Evolutionary conservation across 2,329 filamentous ascomycete species (phyloP).

Genomic region (Byssoonygena ceratinophila): DNA sequence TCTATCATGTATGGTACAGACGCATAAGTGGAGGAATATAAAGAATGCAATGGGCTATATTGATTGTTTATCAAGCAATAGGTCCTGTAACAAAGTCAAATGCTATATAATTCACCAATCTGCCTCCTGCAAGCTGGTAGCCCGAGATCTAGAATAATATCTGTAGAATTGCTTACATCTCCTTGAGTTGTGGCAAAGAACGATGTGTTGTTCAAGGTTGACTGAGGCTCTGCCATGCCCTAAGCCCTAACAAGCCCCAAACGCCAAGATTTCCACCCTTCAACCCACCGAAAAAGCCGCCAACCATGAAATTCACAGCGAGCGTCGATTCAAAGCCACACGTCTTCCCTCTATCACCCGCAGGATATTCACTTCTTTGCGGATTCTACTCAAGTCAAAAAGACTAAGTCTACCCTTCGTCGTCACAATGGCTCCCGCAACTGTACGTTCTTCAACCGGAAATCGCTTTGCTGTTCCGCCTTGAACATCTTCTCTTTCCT

Average conservation of each 20-base stretch:
- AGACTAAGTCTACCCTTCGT: not conserved
- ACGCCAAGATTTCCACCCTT: constrained; percentile 10
- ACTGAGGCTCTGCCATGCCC: no score
- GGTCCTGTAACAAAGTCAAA: no score
- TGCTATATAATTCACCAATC: no score
- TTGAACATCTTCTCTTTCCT: constrained; percentile 20
- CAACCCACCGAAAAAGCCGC: not conserved
- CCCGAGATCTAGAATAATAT: no score
- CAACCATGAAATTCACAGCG: not conserved
- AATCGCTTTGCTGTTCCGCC: constrained; percentile 92
- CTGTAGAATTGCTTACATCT: no score
- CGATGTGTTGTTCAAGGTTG: no score
- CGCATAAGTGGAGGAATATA: no score
- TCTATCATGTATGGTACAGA: no score
- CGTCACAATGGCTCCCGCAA: constrained; percentile 69
- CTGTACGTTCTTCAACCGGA: constrained; percentile 60
- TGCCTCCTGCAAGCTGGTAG: no score
- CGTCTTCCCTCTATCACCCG: constrained; percentile 34
- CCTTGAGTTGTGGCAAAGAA: no score
- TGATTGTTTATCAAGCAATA: no score
- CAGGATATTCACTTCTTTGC: constrained; percentile 90
- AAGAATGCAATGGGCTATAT: no score
- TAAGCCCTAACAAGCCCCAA: constrained; percentile 7
- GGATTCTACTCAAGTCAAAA: constrained; percentile 34
- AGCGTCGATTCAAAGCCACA: not conserved